Conservation (phyloP, 2,329 filamentous ascomycete genomes). For the Epichloe coenophiala region DNA sequence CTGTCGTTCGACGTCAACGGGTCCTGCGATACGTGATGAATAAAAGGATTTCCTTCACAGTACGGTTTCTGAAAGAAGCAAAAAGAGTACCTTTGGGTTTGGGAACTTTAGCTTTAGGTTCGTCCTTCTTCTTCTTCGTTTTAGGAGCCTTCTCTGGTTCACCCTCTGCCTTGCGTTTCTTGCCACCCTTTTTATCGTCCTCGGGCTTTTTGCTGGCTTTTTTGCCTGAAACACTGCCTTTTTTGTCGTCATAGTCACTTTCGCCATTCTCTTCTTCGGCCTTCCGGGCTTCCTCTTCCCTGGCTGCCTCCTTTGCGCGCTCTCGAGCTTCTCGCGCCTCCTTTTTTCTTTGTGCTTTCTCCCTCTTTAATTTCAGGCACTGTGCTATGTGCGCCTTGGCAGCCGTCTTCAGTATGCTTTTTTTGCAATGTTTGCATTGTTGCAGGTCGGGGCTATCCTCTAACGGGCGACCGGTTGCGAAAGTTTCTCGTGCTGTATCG, state of each 20-base stretch:
- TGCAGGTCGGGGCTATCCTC: constrained; percentile 69
- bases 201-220: constrained; percentile 59
- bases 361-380: constrained; percentile 73
- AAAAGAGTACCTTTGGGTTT: constrained; percentile 59
- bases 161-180: constrained; percentile 64
- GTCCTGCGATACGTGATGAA: constrained; percentile 32
- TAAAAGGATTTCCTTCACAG: not conserved
- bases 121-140: constrained; percentile 90
- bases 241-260: constrained; percentile 32
- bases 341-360: constrained; percentile 70
- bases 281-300: constrained; percentile 41
- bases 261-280: constrained; percentile 35
- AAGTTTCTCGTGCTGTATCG: constrained; percentile 62
- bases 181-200: constrained; percentile 52
- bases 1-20: constrained; percentile 87
- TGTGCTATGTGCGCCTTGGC: constrained; percentile 70
- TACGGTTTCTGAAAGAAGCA: not conserved
- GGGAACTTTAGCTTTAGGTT: constrained; percentile 67
- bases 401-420: constrained; percentile 62
- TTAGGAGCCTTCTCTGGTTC: constrained; percentile 74
- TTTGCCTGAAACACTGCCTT: constrained; percentile 30
- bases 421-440: constrained; percentile 90
- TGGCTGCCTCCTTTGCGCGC: constrained; percentile 47
- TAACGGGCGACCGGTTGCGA: constrained; percentile 67
- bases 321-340: constrained; percentile 60